Evolutionary conservation across 208 protist genomes (phyloP).

Genomic region (Acanthamoeba sp.): DNA sequence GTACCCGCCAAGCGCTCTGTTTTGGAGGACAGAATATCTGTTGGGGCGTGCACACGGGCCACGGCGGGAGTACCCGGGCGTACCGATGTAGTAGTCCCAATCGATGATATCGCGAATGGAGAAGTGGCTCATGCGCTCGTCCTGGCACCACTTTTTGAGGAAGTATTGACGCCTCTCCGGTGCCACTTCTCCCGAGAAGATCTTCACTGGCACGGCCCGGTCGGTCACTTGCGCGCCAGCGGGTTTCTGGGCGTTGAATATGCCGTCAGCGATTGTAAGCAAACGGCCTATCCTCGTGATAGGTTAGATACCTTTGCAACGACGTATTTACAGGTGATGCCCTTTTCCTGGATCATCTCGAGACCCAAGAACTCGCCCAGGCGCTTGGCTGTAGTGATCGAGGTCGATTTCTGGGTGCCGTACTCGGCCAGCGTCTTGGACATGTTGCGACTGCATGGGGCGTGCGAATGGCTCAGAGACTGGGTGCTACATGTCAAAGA

Average conservation of each 20-base stretch:
- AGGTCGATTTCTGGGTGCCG: constrained; percentile 98
- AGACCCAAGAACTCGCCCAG: constrained; percentile 98
- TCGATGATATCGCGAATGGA: constrained; percentile 97
- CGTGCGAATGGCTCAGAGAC: neutral
- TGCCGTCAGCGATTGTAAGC: no score
- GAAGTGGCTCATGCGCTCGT: constrained; percentile 84
- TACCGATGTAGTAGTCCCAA: constrained; percentile 99
- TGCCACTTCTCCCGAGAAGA: constrained; percentile 96
- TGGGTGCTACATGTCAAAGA: no score
- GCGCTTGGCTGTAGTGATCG: constrained; percentile 97
- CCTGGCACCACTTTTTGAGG: constrained; percentile 95
- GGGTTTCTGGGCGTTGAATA: constrained; percentile 90
- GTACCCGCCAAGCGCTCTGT: constrained; percentile 94
- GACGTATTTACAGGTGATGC: constrained; percentile 97
- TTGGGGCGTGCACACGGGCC: neutral
- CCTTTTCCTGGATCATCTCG: constrained; percentile 98
- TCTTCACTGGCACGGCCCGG: constrained; percentile 97
- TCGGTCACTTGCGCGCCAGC: constrained; percentile 96
- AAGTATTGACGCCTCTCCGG: constrained; percentile 92
- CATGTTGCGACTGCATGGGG: constrained; percentile 94
- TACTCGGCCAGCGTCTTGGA: constrained; percentile 97
- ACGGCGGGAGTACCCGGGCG: no score
- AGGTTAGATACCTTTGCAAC: constrained; percentile 92
- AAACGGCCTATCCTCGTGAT: neutral
- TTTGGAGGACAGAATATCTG: no score